Evolutionary conservation across 495 filamentous ascomycete genomes (phyloP), one percentile per base, ranked within the genome.

Genomic region (Aspergillus funiculosus): DNA sequence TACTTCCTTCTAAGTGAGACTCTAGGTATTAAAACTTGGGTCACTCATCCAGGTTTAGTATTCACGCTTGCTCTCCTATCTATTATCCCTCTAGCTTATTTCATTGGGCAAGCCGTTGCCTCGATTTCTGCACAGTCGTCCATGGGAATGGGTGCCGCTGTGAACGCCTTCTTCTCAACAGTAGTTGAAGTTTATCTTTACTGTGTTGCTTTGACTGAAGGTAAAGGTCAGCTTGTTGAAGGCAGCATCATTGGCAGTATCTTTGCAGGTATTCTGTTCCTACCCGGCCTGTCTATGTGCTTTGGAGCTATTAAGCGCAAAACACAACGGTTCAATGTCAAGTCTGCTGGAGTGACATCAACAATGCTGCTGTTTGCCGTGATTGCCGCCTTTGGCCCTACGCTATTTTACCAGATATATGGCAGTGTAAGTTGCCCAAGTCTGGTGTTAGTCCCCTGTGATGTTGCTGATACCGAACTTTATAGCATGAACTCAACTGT

Each of bases 111-210:
- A 65, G 92, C 92, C 39, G 92, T 99, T 30, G 92, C 92, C n/a
- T 97, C 92, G 25, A 97, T 99, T 54, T 97, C 92, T 11, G 92
- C 92, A 6, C 92, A 99, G 59, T 95, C 89, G 13, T 94, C 89
- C n/a, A 99, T 99, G 92, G 92, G 92, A n/a, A 74, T 99, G 22
- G 92, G 92, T 63, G 94, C 92, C 39, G 92, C 90, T 13, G 89
- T 97, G 68, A 99, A 99, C 51, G 92, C 92, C 25, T 95, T 97
- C 66, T 99, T 99, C 70, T 95, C 89, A n/a, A 99, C 92, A 6
- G 71, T 99, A 15, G 92, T 99, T 17, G 92, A 99, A 61, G 92
- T 99, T 9, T 99, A 91, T 68, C 82, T 99, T 39, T 99, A 99
- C 63, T 96, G 91, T 57, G 82, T 96, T 39, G 92, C 92, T 18